Evolutionary conservation across 306 rosid species (phyloP), one percentile per base, ranked within the genome.

Genomic region (Sesbania bispinosa): DNA sequence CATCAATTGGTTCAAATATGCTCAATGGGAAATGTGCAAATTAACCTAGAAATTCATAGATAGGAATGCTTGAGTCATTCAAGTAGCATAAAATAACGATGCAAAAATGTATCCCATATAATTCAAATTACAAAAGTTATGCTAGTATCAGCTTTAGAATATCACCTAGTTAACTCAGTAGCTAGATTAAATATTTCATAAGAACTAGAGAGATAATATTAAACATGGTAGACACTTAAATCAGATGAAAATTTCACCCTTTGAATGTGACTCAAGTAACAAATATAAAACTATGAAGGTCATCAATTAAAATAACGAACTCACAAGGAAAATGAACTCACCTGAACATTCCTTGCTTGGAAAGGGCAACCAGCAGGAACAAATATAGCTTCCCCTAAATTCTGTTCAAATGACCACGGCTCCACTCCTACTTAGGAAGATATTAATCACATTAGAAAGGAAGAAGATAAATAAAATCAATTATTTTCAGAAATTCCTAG

Each of bases 311-410:
- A 66, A 39, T 16, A 74, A 11, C 26, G 45, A 78, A 63, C 11
- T 47, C 15, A 52, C 52, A 47, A 67, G 55, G 24, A 66, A 72
- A 67, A 71, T 63, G 71, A 67, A 65, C 82, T 74, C 78, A 91
- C 95, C 92, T 83, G 90, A 81, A 87, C 85, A 87, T 89, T 94
- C 75, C 86, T 84, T 20, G 88, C 96, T 83, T 91, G 99, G 71
- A 88, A 91, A 77, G 99, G 99, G 83, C 99, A 89, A 46, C 97
- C 97, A 60, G 99, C 94, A 64, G 99, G 99, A 67, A 94, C 81
- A 85, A 94, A 94, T 65, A 91, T 82, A 41, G 96, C 97, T 69
- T 91, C 91, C 76, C 97, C 97, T 71, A 86, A 79, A 79, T 81
- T 75, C 81, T 94, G 97, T 79, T 87, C 97, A 67, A 94, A 94